A percentile compares a stretch with the other conserved stretches of the same genome.
These are phyloP conservation scores for Saitozyma podzolica DNA, from an alignment of 768 basidiomycete genomes.

Conservation along the genomic window DNA sequence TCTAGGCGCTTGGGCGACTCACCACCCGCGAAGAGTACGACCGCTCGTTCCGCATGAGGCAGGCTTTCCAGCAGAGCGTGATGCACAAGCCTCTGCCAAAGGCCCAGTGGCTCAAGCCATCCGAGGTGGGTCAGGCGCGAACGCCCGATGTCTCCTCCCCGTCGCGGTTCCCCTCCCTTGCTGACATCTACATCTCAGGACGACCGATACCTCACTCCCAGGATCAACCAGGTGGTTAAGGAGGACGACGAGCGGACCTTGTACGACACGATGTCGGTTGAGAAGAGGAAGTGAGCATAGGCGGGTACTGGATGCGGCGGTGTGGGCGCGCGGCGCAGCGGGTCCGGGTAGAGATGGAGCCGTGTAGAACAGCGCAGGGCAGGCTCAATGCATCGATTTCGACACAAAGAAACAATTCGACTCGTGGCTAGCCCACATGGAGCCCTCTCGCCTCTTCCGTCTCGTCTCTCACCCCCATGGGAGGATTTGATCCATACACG, in stretches of 20 bases:
- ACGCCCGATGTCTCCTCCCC: background rate
- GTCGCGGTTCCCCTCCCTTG: too few relatives aligned
- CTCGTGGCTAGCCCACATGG: background rate
- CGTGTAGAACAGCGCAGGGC: background rate
- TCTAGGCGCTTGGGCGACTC: conserved; percentile 79
- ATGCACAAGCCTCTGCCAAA: conserved; percentile 77
- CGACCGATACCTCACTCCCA: conserved; percentile 78
- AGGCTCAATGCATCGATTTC: background rate
- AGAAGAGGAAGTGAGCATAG: conserved; percentile 53
- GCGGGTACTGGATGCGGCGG: conserved; percentile 1
- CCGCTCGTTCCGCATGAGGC: conserved; percentile 84
- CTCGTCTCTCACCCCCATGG: conserved; percentile 7
- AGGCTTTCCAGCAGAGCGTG: conserved; percentile 66
- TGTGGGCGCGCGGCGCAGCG: background rate
- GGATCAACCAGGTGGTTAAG: conserved; percentile 68
- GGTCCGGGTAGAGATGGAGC: too few relatives aligned
- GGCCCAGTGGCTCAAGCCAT: conserved; percentile 71
- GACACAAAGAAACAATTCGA: too few relatives aligned
- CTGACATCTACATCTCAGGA: conserved; percentile 61
- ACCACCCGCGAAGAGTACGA: conserved; percentile 79
- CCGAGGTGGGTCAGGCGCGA: conserved; percentile 63
- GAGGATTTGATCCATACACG: conserved; percentile 34
- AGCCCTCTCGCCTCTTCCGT: conserved; percentile 2
- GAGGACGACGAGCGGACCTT: conserved; percentile 74
- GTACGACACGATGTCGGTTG: conserved; percentile 78